These are phyloP conservation scores for Malassezia pachydermatis DNA, from an alignment of 1,284 basidiomycete species.

Conservation along the genomic window DNA sequence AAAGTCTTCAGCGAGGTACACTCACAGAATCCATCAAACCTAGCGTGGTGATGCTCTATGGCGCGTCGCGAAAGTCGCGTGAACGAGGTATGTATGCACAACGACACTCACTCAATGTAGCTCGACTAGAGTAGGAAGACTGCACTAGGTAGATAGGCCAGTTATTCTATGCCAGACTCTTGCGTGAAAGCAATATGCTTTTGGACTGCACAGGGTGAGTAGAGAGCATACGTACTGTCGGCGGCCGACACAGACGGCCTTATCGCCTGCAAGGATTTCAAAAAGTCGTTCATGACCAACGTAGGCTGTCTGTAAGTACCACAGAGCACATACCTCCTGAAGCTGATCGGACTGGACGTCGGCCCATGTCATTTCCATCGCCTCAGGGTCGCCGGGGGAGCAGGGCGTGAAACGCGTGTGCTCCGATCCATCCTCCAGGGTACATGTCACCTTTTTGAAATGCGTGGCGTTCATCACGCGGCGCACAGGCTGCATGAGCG, in stretches of 20 bases:
- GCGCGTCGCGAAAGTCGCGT: conserved; percentile 33
- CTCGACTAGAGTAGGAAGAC: neutral
- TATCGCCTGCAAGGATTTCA: conserved; percentile 69
- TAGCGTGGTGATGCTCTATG: conserved; percentile 25
- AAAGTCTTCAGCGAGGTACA: neutral
- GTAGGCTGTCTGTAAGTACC: conserved; percentile 17
- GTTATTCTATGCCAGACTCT: conserved; percentile 54
- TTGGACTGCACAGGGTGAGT: conserved; percentile 49
- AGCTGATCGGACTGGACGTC: conserved; percentile 82
- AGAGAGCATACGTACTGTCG: conserved; percentile 57
- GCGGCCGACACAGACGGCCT: conserved; percentile 78
- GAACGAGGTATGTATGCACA: conserved; percentile 26
- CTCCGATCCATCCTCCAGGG: conserved; percentile 24
- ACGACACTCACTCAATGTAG: too few relatives aligned
- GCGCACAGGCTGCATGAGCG: conserved; percentile 94
- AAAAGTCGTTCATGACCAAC: conserved; percentile 59
- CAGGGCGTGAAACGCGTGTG: conserved; percentile 20
- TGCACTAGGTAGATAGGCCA: neutral
- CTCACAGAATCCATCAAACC: conserved; percentile 28
- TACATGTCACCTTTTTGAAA: conserved; percentile 59
- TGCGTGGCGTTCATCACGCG: conserved; percentile 93
- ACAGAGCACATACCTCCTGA: conserved; percentile 63
- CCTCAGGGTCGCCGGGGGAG: conserved; percentile 47
- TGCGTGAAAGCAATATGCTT: conserved; percentile 85
- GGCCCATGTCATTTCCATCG: conserved; percentile 84